Evolutionary conservation across 768 basidiomycete species (phyloP), one percentile per base, ranked within the genome.

Genomic region (Xerocomellus intermedius): DNA sequence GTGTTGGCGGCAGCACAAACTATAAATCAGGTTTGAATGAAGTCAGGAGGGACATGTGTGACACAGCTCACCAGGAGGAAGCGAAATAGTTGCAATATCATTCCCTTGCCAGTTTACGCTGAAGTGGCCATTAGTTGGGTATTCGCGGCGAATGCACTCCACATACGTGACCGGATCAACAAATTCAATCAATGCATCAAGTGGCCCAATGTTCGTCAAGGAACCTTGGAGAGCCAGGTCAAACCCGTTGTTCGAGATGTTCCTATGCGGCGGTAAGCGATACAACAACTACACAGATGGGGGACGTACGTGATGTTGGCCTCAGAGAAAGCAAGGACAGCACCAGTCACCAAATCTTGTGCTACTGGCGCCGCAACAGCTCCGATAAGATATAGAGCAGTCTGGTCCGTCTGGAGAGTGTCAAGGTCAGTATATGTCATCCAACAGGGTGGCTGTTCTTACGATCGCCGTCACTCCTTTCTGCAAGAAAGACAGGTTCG

Each of bases 101-200:
- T 78, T 70, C 2, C 82, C 86, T 63, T 87, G 69, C 84, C 84
- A 89, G 17, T 71, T 76, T 16, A 89, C 82, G 13, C 83, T 86
- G 53, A 50, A 35, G 21, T 12, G 3, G 14, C 16, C n/a, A 17
- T 60, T 6, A 51, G 43, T 46, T 4, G 32, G 33, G 9, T 28
- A 13, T 24, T 33, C 32, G 33, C 39, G 32, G 39, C n/a, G 37
- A 12, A 54, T 8, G 19, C n/a, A 39, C 7, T 8, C 13, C 9
- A 68, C 79, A 50, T 71, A 85, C 82, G 62, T 79, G 42, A 88
- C 71, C 2, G 85, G 85, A 41, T 86, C 82, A 14, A 75, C 72
- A 63, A 89, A 90, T 14, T 79, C 78, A 46, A 90, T 88, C 44
- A 77, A 61, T 4, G 85, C 86, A 70, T 89, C 87, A 48, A 90